A percentile compares a stretch with the other conserved stretches of the same genome.
Evolutionary conservation across 768 basidiomycete species (phyloP).

Genomic region (Boletus rufocinnamomeus): DNA sequence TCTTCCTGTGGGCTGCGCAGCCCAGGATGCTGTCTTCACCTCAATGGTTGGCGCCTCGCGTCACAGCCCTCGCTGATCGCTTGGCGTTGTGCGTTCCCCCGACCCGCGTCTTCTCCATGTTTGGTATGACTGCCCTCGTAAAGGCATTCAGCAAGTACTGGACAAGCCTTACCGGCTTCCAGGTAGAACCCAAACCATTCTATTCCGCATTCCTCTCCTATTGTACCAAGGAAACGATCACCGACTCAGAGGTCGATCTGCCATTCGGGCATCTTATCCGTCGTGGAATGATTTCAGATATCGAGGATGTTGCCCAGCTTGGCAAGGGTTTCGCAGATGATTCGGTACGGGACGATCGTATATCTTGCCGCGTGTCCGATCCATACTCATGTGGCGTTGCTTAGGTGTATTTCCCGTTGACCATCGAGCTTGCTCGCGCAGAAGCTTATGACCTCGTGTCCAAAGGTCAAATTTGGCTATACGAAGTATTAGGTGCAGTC

Average conservation of each 20-base stretch:
- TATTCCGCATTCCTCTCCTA: constrained; percentile 51
- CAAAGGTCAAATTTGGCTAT: constrained; percentile 55
- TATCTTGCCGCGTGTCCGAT: background rate
- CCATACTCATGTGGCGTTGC: constrained; percentile 6
- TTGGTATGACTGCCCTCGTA: constrained; percentile 45
- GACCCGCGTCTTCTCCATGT: constrained; percentile 53
- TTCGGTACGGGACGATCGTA: constrained; percentile 41
- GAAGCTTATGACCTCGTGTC: constrained; percentile 51
- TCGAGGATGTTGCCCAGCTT: constrained; percentile 43
- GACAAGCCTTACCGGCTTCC: constrained; percentile 43
- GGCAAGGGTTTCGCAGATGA: constrained; percentile 54
- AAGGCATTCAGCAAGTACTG: constrained; percentile 46
- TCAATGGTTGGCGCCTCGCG: constrained; percentile 37
- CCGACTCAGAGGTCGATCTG: constrained; percentile 23
- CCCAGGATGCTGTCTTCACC: constrained; percentile 25
- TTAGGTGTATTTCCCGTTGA: constrained; percentile 49
- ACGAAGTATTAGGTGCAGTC: constrained; percentile 43
- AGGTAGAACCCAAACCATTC: constrained; percentile 44
- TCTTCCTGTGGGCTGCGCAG: constrained; percentile 52
- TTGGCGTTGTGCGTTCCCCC: constrained; percentile 40
- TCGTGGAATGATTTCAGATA: constrained; percentile 41
- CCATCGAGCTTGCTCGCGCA: constrained; percentile 38
- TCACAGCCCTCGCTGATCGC: constrained; percentile 40
- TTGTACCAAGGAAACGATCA: constrained; percentile 44
- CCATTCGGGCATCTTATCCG: constrained; percentile 41